These are phyloP conservation scores for Fragosphaeria purpurea DNA, from an alignment of 2,329 filamentous ascomycete genomes.

Conservation along the genomic window DNA sequence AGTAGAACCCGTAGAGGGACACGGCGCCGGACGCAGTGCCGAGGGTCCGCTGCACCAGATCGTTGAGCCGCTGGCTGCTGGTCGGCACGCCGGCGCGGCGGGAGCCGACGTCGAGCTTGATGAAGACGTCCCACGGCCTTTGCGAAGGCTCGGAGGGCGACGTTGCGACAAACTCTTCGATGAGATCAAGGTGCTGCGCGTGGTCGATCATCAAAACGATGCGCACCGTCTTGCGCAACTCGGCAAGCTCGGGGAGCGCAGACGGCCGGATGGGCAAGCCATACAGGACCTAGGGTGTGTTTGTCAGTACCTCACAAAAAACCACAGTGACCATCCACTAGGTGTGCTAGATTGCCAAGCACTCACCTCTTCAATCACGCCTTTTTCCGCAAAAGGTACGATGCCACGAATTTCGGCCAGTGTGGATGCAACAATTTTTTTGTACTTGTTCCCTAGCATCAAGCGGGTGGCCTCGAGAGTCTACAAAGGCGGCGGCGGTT, in stretches of 20 bases:
- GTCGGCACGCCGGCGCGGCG: conserved; percentile 61
- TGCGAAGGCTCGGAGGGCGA: too few species aligned
- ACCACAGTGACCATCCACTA: too few species aligned
- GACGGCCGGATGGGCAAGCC: conserved; percentile 59
- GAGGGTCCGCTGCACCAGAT: neutral
- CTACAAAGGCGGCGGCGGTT: conserved; percentile 12
- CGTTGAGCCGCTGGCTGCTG: conserved; percentile 22
- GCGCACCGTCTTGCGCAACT: conserved; percentile 41
- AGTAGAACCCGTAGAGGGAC: conserved; percentile 55
- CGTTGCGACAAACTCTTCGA: conserved; percentile 12
- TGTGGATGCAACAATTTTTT: too few species aligned
- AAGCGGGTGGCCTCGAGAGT: conserved; percentile 27
- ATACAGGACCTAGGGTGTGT: conserved; percentile 48
- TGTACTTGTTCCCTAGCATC: conserved; percentile 10
- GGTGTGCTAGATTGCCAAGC: too few species aligned
- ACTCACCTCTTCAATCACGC: too few species aligned
- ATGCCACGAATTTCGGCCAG: too few species aligned
- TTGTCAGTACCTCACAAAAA: too few species aligned
- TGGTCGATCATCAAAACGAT: conserved; percentile 64
- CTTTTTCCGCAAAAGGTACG: too few species aligned
- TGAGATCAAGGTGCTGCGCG: conserved; percentile 42
- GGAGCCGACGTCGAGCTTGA: conserved; percentile 68
- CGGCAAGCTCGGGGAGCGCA: conserved; percentile 47
- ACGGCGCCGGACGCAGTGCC: conserved; percentile 26
- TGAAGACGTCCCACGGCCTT: conserved; percentile 43